Conservation (phyloP, 2,329 filamentous ascomycete species). For the Dothiorella sarmentorum region DNA sequence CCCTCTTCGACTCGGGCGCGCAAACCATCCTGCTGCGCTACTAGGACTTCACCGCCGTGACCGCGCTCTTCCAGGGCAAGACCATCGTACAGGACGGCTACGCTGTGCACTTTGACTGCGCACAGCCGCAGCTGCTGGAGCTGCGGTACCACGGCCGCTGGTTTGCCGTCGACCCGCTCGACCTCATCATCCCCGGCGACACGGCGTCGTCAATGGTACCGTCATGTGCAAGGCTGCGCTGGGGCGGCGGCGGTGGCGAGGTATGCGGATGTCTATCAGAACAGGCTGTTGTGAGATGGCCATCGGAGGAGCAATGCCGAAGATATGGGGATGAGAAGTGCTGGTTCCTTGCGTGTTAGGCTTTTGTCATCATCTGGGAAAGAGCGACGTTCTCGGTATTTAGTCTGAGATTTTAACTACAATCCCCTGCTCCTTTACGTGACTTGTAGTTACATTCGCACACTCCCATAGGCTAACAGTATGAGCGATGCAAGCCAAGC, state of each 20-base stretch:
- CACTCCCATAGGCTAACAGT: no score
- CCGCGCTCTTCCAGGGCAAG: neutral
- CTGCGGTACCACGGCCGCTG: neutral
- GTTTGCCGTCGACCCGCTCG: slow-evolving; percentile 8
- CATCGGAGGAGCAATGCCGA: no score
- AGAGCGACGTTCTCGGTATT: no score
- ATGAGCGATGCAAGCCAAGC: no score
- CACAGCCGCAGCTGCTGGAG: neutral
- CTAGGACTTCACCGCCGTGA: neutral
- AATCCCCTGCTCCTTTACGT: no score
- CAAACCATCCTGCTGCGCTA: neutral
- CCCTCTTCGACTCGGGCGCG: neutral
- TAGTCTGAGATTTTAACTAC: no score
- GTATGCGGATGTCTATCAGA: neutral
- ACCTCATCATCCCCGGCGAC: neutral
- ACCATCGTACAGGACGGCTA: neutral
- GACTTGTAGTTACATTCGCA: no score
- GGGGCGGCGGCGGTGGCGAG: neutral
- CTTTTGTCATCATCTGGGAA: no score
- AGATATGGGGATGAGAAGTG: no score
- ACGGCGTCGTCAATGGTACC: neutral
- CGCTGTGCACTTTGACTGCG: slow-evolving; percentile 2
- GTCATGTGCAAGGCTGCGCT: slow-evolving; percentile 5
- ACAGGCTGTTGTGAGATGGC: neutral
- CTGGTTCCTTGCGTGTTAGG: no score